Conservation (phyloP, 2,329 filamentous ascomycete species). For the Diplodia intermedia region DNA sequence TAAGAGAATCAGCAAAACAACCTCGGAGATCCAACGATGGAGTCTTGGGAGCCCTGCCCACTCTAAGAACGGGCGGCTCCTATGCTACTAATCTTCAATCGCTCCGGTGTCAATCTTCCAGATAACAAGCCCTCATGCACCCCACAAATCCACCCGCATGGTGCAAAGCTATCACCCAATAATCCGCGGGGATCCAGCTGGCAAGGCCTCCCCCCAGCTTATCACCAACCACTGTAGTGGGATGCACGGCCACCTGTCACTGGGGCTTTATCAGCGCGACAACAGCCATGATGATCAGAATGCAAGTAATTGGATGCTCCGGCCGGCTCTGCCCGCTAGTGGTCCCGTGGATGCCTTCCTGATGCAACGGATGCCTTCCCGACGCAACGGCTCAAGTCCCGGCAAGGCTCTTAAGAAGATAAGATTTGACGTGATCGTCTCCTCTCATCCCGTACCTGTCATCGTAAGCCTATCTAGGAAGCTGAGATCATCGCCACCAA, state of each 20-base stretch:
- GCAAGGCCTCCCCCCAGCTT: conserved; percentile 22
- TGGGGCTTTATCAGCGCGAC: conserved; percentile 6
- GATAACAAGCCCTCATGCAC: conserved; percentile 30
- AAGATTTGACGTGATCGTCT: conserved; percentile 10
- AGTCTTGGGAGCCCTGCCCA: background rate
- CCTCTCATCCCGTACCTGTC: background rate
- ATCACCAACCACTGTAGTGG: conserved; percentile 20
- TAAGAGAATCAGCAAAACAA: conserved; percentile 10
- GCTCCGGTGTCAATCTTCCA: background rate
- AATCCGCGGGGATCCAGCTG: conserved; percentile 21
- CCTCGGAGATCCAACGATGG: background rate
- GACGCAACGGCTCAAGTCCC: background rate
- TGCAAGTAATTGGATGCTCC: conserved; percentile 26
- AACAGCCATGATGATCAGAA: conserved; percentile 4
- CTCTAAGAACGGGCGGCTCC: background rate
- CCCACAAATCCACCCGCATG: conserved; percentile 19
- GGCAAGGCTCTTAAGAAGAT: conserved; percentile 7
- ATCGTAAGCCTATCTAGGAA: conserved; percentile 23
- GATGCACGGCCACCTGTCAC: conserved; percentile 7
- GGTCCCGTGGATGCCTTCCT: background rate
- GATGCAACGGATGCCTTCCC: background rate
- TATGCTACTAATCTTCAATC: background rate
- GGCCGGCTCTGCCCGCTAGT: conserved; percentile 4
- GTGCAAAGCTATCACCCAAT: conserved; percentile 12
- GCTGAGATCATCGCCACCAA: conserved; percentile 23